Percentiles rank a stretch among this genome's conserved stretches.
phyloP scores from a whole-genome alignment of 495 filamentous ascomycete species.

The Articulospora tetracladia region DNA sequence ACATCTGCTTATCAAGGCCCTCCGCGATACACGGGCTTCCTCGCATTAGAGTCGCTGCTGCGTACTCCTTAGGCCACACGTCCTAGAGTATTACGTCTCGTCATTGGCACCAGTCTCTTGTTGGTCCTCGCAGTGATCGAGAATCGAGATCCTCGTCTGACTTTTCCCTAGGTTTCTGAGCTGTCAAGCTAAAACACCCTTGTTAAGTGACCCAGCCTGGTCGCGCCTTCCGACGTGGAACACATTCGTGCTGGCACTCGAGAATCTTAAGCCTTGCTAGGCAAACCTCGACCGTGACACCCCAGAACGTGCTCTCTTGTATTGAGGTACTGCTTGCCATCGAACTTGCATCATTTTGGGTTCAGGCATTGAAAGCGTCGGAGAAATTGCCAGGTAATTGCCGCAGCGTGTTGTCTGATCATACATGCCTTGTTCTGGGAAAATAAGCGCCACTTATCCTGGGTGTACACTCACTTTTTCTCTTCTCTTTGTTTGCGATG shows the following conservation, averaged over 20 bases:
- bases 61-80: neutral
- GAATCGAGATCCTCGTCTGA: neutral
- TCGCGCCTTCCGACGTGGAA: neutral
- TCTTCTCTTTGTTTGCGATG: neutral
- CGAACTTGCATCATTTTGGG: neutral
- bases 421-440: too few relatives aligned
- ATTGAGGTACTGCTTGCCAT: too few relatives aligned
- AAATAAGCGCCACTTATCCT: neutral
- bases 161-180: neutral
- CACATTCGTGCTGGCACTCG: neutral
- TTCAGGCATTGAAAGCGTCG: too few relatives aligned
- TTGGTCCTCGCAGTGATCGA: neutral
- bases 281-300: too few relatives aligned
- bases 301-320: too few relatives aligned
- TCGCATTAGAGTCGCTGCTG: too few relatives aligned
- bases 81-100: neutral
- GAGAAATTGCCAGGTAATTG: too few relatives aligned
- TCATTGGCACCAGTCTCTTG: neutral
- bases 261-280: neutral
- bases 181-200: neutral
- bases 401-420: too few relatives aligned
- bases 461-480: neutral
- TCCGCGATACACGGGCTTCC: neutral
- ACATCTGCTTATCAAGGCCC: neutral
- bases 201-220: neutral